These are phyloP conservation scores for Piromyces finnis DNA, from an alignment of 192 early-diverging fungal genomes.

Conservation along the genomic window DNA sequence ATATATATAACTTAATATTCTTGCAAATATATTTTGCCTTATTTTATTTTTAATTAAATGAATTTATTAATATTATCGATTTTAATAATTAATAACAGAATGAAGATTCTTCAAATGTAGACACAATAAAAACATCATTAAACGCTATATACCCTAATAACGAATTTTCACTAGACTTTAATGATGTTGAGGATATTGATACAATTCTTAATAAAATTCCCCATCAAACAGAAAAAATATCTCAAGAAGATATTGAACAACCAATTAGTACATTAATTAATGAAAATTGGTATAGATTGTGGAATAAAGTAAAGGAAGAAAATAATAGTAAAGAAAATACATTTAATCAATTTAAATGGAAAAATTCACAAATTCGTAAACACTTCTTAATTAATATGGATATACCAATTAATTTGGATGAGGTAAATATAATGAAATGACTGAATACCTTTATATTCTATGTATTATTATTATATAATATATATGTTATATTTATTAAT, in stretches of 20 bases:
- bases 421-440: neutral
- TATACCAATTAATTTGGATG: neutral
- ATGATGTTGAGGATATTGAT: neutral
- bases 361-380: neutral
- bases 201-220: neutral
- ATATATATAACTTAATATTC: neutral
- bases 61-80: too few relatives aligned
- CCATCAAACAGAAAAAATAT: neutral
- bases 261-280: neutral
- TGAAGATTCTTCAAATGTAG: neutral
- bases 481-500: too few relatives aligned
- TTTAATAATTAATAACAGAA: neutral
- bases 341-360: neutral
- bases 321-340: neutral
- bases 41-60: too few relatives aligned
- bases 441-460: too few relatives aligned
- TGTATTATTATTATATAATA: too few relatives aligned
- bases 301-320: neutral
- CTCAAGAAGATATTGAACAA: neutral
- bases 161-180: neutral
- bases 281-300: neutral
- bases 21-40: neutral
- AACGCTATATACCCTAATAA: neutral
- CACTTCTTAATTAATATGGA: neutral
- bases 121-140: neutral